Percentiles rank a stretch among this genome's conserved stretches.
Conservation (phyloP, 75 land plant species). For the Ceratopteris richardii region DNA sequence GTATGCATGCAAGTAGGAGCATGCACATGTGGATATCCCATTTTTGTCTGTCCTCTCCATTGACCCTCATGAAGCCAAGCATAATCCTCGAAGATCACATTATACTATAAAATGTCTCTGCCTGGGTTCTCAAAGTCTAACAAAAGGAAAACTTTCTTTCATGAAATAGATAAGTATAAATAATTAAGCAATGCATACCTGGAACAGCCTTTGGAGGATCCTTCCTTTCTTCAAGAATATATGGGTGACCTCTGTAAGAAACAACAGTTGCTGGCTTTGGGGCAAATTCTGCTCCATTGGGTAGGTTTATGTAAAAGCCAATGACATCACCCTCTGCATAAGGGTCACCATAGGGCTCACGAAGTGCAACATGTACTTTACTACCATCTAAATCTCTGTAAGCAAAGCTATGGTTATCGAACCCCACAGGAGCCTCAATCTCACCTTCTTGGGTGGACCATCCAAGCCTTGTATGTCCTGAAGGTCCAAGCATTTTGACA, state of each 20-base stretch:
- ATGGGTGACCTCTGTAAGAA: conserved; percentile 49
- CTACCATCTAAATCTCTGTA: conserved; percentile 89
- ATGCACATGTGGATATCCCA: too few relatives aligned
- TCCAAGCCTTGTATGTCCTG: too few relatives aligned
- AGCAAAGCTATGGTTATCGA: conserved; percentile 74
- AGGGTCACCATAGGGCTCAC: conserved; percentile 77
- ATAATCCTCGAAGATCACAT: too few relatives aligned
- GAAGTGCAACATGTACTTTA: conserved; percentile 76
- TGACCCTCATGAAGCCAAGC: too few relatives aligned
- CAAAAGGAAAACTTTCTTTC: too few relatives aligned
- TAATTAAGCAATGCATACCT: too few relatives aligned
- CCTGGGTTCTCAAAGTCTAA: too few relatives aligned
- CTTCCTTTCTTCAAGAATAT: conserved; percentile 42
- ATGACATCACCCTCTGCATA: conserved; percentile 90
- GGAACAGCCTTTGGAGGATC: conserved; percentile 50
- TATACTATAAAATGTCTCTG: too few relatives aligned
- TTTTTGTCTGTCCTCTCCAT: too few relatives aligned
- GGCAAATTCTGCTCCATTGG: conserved; percentile 49
- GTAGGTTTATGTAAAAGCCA: conserved; percentile 87
- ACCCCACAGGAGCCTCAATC: conserved; percentile 93
- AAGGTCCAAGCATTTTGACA: too few relatives aligned
- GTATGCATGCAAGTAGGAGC: too few relatives aligned
- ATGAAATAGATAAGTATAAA: too few relatives aligned
- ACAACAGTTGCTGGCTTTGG: conserved; percentile 54
- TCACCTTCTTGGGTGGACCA: conserved; percentile 86